These are phyloP conservation scores for Xylaria flabelliformis DNA, from an alignment of 495 filamentous ascomycete genomes.

Conservation along the genomic window DNA sequence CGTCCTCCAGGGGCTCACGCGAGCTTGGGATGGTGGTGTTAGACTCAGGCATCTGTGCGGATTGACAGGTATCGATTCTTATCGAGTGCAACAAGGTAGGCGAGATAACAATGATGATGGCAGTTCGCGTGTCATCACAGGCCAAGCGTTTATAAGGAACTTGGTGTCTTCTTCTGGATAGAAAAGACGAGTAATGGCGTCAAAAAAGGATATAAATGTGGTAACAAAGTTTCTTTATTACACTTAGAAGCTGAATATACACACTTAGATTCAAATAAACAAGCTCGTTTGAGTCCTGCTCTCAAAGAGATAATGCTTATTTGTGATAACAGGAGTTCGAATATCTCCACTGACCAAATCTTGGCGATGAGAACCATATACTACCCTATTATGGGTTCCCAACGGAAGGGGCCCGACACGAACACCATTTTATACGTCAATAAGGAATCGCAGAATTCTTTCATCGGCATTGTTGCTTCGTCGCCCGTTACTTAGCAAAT, in stretches of 20 bases:
- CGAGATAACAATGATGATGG: not conserved
- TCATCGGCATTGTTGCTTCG: slow-evolving; percentile 1
- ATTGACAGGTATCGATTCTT: slow-evolving; percentile 1
- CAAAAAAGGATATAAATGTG: not conserved
- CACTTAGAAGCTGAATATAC: slow-evolving; percentile 13
- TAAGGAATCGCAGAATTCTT: not conserved
- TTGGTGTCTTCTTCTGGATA: not conserved
- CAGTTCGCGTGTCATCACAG: slow-evolving; percentile 21
- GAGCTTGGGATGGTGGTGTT: slow-evolving; percentile 8
- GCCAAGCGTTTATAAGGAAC: not conserved
- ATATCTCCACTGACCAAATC: not conserved
- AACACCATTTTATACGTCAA: not conserved
- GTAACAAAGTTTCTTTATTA: slow-evolving; percentile 10
- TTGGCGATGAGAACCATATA: not conserved
- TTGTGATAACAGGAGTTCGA: not conserved
- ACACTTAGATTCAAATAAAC: not conserved
- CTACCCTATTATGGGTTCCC: not conserved
- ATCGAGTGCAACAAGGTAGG: not conserved
- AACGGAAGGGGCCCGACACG: not conserved
- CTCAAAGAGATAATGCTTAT: not conserved
- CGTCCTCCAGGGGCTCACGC: slow-evolving; percentile 2
- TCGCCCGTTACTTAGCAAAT: not conserved
- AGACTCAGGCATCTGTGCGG: slow-evolving; percentile 7
- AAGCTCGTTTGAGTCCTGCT: not conserved
- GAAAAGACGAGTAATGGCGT: not conserved